Evolutionary conservation across 768 basidiomycete genomes (phyloP), one percentile per base, ranked within the genome.

Genomic region (Suillus subluteus): DNA sequence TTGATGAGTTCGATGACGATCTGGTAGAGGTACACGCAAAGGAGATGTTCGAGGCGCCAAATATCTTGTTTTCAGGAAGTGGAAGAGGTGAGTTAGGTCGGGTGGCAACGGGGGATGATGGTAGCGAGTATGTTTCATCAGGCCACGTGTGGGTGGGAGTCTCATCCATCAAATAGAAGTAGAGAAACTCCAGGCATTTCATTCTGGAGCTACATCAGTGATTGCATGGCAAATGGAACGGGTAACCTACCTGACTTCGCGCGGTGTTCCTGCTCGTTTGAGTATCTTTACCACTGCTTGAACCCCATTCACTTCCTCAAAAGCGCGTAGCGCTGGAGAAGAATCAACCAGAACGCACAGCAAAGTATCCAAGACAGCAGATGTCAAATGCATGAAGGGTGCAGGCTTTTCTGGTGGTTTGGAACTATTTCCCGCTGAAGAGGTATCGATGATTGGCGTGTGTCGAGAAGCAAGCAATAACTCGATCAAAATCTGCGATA

Each of bases 181-280:
- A 97, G 18, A 98, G 79, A 72, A 98, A 96, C 74, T 98, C 96
- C 21, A 98, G 82, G 68, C 95, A 97, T 80, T 97, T 97, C 92
- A 98, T 97, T 71, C 96, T 97, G 71, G 26, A 43, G 54, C 52
- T 46, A 43, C 8, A 21, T 78, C 43, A 56, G 58, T 44, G 23
- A 21, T 58, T 11, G 15, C 35, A 55, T 13, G 30, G 21, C 9
- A 18, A 50, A 76, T 82, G 37, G 68, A 90, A 90, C 88, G 76
- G 64, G 91, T 87, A 23, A 78, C 87, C 40, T 66, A 96, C 96
- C 94, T 82, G 65, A 96, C 92, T 80, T 94, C 92, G 58, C 94
- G 86, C n/a, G 91, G 90, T 9, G 94, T 94, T 9, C 88, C 89
- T 1, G 91, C 89, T 56, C 94, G 84, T 74, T 98, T 98, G 44